Conservation (phyloP, 805 yeast genomes). For the Candida sanyiensis region DNA sequence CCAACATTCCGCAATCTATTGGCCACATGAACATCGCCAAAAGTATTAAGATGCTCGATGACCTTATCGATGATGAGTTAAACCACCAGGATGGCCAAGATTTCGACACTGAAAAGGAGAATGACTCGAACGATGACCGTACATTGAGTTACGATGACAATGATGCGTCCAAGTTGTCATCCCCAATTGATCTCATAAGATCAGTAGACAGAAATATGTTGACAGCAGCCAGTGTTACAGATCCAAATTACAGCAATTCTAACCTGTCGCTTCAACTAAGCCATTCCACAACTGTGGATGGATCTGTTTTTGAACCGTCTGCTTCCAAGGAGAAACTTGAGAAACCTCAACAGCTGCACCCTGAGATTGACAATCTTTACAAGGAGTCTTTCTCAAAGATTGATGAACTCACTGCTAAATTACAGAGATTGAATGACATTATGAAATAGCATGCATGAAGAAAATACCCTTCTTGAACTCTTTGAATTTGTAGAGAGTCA, state of each 20-base stretch:
- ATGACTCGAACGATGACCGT: slow-evolving; percentile 8
- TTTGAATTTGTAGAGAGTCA: not conserved
- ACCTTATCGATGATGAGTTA: slow-evolving; percentile 24
- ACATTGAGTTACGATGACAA: slow-evolving; percentile 14
- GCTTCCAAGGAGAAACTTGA: not conserved
- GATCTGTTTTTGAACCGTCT: not conserved
- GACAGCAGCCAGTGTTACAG: not conserved
- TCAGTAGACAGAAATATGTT: not conserved
- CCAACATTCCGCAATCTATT: slow-evolving; percentile 34
- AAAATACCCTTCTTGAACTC: no score
- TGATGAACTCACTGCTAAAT: slow-evolving; percentile 29
- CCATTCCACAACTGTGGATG: not conserved
- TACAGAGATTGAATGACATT: slow-evolving; percentile 16
- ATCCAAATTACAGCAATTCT: not conserved
- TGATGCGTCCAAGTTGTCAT: slow-evolving; percentile 15
- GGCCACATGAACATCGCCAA: slow-evolving; percentile 37
- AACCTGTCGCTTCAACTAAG: not conserved
- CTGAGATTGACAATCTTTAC: slow-evolving; percentile 48
- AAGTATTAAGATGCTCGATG: slow-evolving; percentile 32
- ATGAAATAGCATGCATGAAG: slow-evolving; percentile 12
- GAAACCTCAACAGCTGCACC: slow-evolving; percentile 28
- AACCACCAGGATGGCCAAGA: slow-evolving; percentile 15
- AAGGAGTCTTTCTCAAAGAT: slow-evolving; percentile 50
- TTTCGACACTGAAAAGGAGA: slow-evolving; percentile 10
- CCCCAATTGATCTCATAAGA: slow-evolving; percentile 20